Conservation (phyloP, 1,284 basidiomycete genomes). For the Salmacisia buchloeana region DNA sequence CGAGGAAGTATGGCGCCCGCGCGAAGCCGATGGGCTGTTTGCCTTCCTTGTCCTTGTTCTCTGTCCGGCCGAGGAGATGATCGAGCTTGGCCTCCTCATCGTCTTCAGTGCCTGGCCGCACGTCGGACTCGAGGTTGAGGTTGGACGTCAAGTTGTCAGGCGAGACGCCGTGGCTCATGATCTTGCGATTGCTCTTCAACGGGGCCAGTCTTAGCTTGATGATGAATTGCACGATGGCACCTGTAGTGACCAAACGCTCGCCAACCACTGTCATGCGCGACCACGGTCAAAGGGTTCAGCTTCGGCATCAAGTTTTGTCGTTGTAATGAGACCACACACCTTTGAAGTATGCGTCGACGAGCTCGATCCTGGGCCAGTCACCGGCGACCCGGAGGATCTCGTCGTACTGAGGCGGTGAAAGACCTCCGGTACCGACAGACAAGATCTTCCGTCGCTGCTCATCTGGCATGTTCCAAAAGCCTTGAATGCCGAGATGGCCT, state of each 20-base stretch:
- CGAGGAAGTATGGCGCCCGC: constrained; percentile 86
- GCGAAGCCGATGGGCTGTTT: constrained; percentile 60
- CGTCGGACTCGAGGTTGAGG: constrained; percentile 51
- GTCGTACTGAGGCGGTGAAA: constrained; percentile 50
- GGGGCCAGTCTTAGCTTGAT: constrained; percentile 71
- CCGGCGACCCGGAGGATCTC: constrained; percentile 67
- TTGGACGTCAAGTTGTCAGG: constrained; percentile 20
- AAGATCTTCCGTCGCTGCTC: constrained; percentile 52
- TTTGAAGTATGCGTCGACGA: constrained; percentile 81
- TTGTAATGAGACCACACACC: constrained; percentile 55
- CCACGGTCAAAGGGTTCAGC: constrained; percentile 1
- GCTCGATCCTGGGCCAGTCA: constrained; percentile 72
- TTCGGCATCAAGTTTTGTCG: not conserved
- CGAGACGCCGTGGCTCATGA: constrained; percentile 28
- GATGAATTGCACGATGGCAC: constrained; percentile 79
- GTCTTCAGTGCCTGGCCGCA: constrained; percentile 34
- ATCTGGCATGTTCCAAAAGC: constrained; percentile 50
- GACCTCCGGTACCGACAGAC: constrained; percentile 25
- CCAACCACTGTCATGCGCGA: constrained; percentile 65
- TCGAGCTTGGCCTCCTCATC: constrained; percentile 25
- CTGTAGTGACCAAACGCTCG: constrained; percentile 79
- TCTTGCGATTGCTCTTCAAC: constrained; percentile 50
- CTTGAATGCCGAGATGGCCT: constrained; percentile 38
- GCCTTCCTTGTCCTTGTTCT: constrained; percentile 48
- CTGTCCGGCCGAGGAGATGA: constrained; percentile 7